These are phyloP conservation scores for Excoecaria cochinchinensis DNA, from an alignment of 345 rosid genomes.

Conservation along the genomic window DNA sequence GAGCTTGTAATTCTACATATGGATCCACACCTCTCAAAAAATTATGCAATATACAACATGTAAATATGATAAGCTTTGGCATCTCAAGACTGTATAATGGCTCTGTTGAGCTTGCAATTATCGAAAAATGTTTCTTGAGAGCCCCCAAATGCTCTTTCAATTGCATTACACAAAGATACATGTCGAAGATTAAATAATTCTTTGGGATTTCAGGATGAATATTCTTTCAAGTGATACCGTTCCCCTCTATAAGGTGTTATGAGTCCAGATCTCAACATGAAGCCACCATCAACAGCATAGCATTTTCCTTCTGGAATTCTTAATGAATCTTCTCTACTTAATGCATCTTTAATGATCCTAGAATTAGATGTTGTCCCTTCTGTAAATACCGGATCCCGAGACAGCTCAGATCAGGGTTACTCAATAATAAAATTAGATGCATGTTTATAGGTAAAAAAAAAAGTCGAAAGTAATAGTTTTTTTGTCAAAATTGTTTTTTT, in stretches of 20 bases:
- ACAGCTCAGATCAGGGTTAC: no score
- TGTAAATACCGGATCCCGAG: no score
- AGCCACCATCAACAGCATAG: background rate
- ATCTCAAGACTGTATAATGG: no score
- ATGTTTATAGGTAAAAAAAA: no score
- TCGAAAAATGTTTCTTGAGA: background rate
- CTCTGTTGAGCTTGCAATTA: no score
- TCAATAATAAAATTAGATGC: no score
- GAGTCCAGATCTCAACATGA: background rate
- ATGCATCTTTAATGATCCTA: background rate
- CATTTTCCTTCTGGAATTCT: slow-evolving; percentile 3
- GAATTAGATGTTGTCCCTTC: background rate
- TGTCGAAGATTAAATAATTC: slow-evolving; percentile 4
- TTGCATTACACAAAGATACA: background rate
- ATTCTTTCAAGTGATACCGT: background rate
- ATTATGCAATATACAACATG: no score
- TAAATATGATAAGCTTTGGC: no score
- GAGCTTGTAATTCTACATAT: no score
- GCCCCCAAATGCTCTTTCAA: background rate
- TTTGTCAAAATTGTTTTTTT: no score
- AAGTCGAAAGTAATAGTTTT: no score
- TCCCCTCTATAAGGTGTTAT: slow-evolving; percentile 10
- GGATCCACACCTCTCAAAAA: no score
- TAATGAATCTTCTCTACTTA: background rate
- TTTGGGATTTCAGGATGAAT: background rate